These are phyloP conservation scores for Coniophora puteana DNA, from an alignment of 1,284 basidiomycete genomes.

Conservation along the genomic window DNA sequence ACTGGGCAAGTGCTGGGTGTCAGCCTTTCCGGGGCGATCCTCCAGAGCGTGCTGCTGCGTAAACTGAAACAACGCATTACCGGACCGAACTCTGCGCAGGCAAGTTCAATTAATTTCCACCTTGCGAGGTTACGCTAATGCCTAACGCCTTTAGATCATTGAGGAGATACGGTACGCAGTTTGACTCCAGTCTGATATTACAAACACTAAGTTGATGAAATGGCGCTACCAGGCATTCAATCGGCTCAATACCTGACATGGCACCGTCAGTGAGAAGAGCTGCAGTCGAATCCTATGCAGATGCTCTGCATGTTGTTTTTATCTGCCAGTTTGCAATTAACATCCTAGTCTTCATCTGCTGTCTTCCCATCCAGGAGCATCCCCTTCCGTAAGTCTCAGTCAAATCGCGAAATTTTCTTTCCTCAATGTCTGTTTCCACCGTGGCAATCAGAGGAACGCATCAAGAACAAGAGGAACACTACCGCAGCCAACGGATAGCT, in stretches of 20 bases:
- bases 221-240: conserved; percentile 63
- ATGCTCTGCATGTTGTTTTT: conserved; percentile 84
- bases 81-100: conserved; percentile 70
- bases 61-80: conserved; percentile 70
- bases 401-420: conserved; percentile 10
- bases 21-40: conserved; percentile 75
- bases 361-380: conserved; percentile 75
- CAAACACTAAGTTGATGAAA: conserved; percentile 13
- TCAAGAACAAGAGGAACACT: conserved; percentile 57
- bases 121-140: conserved; percentile 16
- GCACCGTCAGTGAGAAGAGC: conserved; percentile 56
- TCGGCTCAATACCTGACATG: conserved; percentile 74
- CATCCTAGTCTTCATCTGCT: conserved; percentile 58
- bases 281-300: conserved; percentile 81
- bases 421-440: conserved; percentile 13
- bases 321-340: conserved; percentile 68
- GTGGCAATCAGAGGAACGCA: conserved; percentile 47
- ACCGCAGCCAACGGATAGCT: conserved; percentile 33
- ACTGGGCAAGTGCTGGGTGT: conserved; percentile 91
- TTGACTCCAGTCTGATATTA: conserved; percentile 12
- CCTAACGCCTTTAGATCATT: conserved; percentile 50
- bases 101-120: conserved; percentile 32
- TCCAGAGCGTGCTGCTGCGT: conserved; percentile 70
- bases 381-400: conserved; percentile 56
- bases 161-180: conserved; percentile 58